Evolutionary conservation across 192 early-diverging fungal genomes (phyloP).

Genomic region (Podila clonocystis): DNA sequence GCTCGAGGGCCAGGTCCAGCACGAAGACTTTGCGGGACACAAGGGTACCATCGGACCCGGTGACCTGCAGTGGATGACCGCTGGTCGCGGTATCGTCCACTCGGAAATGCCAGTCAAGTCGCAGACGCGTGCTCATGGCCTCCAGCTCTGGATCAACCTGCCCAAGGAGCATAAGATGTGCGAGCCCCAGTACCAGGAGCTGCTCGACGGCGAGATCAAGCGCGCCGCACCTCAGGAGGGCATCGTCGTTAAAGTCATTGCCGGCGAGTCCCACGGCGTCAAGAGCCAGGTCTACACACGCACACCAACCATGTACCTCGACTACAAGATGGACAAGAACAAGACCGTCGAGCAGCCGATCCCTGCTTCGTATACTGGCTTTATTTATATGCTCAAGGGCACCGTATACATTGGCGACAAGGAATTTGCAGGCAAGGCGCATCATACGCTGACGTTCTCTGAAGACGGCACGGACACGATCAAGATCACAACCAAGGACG

Average conservation of each 20-base stretch:
- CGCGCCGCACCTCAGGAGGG: slow-evolving; percentile 17
- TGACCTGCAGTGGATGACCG: slow-evolving; percentile 74
- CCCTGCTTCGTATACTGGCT: slow-evolving; percentile 28
- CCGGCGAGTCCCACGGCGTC: slow-evolving; percentile 26
- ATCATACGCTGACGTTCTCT: slow-evolving; percentile 11
- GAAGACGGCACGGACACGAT: slow-evolving; percentile 24
- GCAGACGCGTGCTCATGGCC: slow-evolving; percentile 48
- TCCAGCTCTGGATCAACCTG: slow-evolving; percentile 80
- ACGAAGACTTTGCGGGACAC: slow-evolving; percentile 67
- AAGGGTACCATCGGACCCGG: slow-evolving; percentile 54
- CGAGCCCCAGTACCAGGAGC: slow-evolving; percentile 57
- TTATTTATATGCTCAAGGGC: slow-evolving; percentile 28
- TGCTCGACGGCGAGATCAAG: slow-evolving; percentile 45
- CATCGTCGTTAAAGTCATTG: slow-evolving; percentile 37
- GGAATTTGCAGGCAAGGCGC: slow-evolving; percentile 13
- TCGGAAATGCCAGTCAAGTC: slow-evolving; percentile 55
- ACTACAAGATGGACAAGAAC: slow-evolving; percentile 18
- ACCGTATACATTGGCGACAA: slow-evolving; percentile 19
- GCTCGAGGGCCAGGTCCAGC: slow-evolving; percentile 60
- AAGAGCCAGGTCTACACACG: slow-evolving; percentile 14
- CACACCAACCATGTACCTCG: slow-evolving; percentile 42
- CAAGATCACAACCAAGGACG: slow-evolving; percentile 29
- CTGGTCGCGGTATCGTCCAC: slow-evolving; percentile 71
- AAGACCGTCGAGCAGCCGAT: slow-evolving; percentile 22
- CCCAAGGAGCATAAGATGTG: slow-evolving; percentile 67